Base-by-base conservation (phyloP, 2,329 filamentous ascomycete species). In the Thelonectria discophora region DNA sequence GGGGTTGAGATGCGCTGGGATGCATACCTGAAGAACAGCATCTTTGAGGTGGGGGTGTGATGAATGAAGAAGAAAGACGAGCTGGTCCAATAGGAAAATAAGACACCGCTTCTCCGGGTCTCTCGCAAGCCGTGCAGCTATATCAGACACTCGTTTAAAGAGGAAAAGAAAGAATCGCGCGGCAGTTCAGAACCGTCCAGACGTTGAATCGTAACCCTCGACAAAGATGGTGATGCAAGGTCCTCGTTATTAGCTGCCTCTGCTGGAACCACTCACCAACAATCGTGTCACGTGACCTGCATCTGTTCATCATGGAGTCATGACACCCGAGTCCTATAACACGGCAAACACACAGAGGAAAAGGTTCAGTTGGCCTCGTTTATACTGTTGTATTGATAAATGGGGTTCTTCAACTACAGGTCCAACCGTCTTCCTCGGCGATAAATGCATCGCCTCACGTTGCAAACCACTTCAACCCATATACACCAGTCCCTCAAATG, bases 1-100 rank as follows among this genome's bases (percentile, higher is more conserved):
- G 24, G 7, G 4, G 7, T n/a, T 24, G 24, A 24, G 27, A 30
- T 30, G 27, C 8, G 7, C 27, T 30, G 27, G 27, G 27, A 8
- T 30, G 27, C 27, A 58, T 63, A 80, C 79, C 79, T 81, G 69
- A 81, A 81, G 73, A 81, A 81, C 65, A 81, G 77, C 79, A 81
- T 81, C 27, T 5, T 24, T 10, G 27, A 30, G 50, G 66, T 79
- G 72, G 62, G 56, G 56, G 37, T 24, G 12, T 1, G 34, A 12
- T 24, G 21, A 21, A 17, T 42, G 50, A 43, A 43, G 40, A 51
- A n/a, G 46, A 18, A 30, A 39, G 43, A 17, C 49, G 55, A 52
- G 42, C 24, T 15, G n/a, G 54, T 48, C 40, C 43, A 48, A 20
- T 37, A 17, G 34, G 17, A 20, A 51, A 17, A 15, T 12, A 37